Evolutionary conservation across 176 grass and related monocot species (phyloP).

Genomic region (Miscanthus lutarioriparius): DNA sequence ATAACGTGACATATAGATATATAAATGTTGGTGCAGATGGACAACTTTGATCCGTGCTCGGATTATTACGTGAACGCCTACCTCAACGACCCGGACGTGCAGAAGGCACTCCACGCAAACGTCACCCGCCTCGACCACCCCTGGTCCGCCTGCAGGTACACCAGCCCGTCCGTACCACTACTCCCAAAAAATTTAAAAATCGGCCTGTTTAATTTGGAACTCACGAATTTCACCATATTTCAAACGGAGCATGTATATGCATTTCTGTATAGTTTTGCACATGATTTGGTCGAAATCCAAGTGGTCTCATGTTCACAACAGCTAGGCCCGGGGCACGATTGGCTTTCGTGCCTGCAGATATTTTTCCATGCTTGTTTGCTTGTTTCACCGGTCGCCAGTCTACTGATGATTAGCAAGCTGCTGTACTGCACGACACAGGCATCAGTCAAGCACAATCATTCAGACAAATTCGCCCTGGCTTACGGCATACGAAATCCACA

Average conservation of each 20-base stretch:
- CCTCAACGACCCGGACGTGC: constrained; percentile 70
- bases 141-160: constrained; percentile 85
- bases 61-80: constrained; percentile 76
- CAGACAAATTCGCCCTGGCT: background rate
- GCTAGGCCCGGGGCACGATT: no score
- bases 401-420: background rate
- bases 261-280: no score
- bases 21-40: constrained; percentile 44
- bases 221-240: no score
- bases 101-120: constrained; percentile 83
- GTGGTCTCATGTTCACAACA: no score
- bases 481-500: background rate
- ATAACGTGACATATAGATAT: no score
- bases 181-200: background rate
- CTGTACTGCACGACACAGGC: background rate
- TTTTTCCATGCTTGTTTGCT: background rate
- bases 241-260: no score
- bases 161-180: background rate
- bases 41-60: constrained; percentile 80
- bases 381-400: background rate
- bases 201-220: background rate
- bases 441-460: background rate
- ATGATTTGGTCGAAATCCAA: no score
- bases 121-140: constrained; percentile 60
- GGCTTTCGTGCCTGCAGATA: background rate